Conservation (phyloP, 1,284 basidiomycete genomes). For the Leccinum griseonigrum region DNA sequence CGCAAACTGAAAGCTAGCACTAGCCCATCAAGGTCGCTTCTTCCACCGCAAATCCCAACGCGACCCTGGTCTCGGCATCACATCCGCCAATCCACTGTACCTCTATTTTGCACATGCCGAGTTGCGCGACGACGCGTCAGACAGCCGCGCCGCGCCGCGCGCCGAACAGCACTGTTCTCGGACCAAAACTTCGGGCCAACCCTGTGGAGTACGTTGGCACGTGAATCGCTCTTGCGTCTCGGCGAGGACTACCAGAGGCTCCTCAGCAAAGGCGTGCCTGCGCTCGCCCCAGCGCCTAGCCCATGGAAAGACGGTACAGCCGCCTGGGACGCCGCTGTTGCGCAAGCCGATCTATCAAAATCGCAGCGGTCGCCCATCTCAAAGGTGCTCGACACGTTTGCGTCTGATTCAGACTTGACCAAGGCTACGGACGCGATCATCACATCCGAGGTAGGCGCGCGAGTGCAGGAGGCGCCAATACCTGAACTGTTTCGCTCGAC, state of each 20-base stretch:
- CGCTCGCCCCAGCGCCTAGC: constrained; percentile 26
- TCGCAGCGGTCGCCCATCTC: constrained; percentile 44
- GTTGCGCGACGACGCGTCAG: constrained; percentile 44
- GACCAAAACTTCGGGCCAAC: constrained; percentile 68
- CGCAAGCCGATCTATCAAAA: constrained; percentile 47
- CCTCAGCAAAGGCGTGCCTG: constrained; percentile 43
- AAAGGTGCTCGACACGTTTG: constrained; percentile 51
- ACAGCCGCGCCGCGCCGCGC: constrained; percentile 38
- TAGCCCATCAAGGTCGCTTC: constrained; percentile 45
- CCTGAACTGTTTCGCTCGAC: constrained; percentile 61
- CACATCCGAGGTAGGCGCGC: constrained; percentile 28
- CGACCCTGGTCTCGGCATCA: constrained; percentile 60
- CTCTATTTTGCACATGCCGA: constrained; percentile 60
- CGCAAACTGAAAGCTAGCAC: neutral
- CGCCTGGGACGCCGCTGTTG: constrained; percentile 42
- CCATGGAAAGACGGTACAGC: constrained; percentile 23
- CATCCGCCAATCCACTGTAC: constrained; percentile 47
- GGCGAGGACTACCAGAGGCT: constrained; percentile 65
- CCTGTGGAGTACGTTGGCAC: constrained; percentile 59
- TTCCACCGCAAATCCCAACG: constrained; percentile 45
- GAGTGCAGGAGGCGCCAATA: constrained; percentile 42
- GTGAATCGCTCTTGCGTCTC: constrained; percentile 58
- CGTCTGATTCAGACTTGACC: constrained; percentile 54
- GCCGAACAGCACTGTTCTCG: constrained; percentile 59
- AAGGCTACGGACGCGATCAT: constrained; percentile 45